Percentiles rank a stretch among this genome's conserved stretches.
These are phyloP conservation scores for Hypoxylon fuscum DNA, from an alignment of 495 filamentous ascomycete genomes.

Conservation along the genomic window DNA sequence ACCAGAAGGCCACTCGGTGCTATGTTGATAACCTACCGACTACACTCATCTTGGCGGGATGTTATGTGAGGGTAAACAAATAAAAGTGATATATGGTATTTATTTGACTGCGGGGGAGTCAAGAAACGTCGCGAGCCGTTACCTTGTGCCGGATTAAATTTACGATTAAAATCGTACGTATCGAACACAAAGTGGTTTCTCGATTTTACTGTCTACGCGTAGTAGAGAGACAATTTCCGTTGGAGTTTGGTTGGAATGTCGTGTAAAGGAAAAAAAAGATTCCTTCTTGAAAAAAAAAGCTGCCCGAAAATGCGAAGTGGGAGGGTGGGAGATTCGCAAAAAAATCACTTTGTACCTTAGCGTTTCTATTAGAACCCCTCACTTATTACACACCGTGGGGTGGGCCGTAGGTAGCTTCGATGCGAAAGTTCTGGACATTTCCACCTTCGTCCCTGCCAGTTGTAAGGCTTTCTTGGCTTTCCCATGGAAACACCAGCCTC, in stretches of 20 bases:
- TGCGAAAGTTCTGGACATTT: conserved; percentile 41
- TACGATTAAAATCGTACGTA: conserved; percentile 13
- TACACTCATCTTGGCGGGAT: conserved; percentile 58
- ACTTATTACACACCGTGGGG: conserved; percentile 31
- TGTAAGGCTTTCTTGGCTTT: conserved; percentile 17
- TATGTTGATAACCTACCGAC: conserved; percentile 39
- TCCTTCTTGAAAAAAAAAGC: conserved; percentile 38
- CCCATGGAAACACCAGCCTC: conserved; percentile 3
- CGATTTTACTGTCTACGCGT: conserved; percentile 10
- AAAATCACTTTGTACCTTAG: conserved; percentile 38
- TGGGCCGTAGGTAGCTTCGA: neutral
- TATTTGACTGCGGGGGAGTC: conserved; percentile 34
- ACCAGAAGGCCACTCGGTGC: neutral
- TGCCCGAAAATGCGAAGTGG: conserved; percentile 45
- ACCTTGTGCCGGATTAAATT: conserved; percentile 27
- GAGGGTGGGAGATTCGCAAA: conserved; percentile 35
- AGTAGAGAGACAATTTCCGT: conserved; percentile 19
- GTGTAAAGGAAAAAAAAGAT: conserved; percentile 28
- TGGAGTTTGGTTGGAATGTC: conserved; percentile 20
- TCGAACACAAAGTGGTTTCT: conserved; percentile 13
- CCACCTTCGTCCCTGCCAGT: conserved; percentile 16
- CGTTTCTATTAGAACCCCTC: conserved; percentile 31
- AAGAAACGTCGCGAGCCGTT: conserved; percentile 35
- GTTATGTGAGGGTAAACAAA: conserved; percentile 30
- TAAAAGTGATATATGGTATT: conserved; percentile 30